Conservation (phyloP, 331 rosid genomes). For the Quercus phellos region DNA sequence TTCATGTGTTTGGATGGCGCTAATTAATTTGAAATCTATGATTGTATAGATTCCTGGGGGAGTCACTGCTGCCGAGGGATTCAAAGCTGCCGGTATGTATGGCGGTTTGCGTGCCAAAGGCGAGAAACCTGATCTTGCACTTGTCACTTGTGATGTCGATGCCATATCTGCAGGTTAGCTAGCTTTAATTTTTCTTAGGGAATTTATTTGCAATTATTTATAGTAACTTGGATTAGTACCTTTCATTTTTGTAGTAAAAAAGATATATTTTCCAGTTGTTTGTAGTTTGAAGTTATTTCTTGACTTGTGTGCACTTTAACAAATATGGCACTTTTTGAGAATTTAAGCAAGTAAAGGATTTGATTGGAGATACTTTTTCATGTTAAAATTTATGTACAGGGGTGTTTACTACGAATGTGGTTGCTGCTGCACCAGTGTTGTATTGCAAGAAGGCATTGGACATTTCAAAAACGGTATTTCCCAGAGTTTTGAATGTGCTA, state of each 20-base stretch:
- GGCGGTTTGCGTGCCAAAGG: conserved; percentile 83
- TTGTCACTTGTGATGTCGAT: conserved; percentile 86
- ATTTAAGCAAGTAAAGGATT: not conserved
- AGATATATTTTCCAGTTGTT: fast-evolving
- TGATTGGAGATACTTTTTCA: not conserved
- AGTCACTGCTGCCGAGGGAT: conserved; percentile 87
- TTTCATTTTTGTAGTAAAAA: too few species aligned
- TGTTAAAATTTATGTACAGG: conserved; percentile 31
- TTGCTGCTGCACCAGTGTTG: conserved; percentile 94
- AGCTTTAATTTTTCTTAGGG: not conserved
- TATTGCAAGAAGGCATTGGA: conserved; percentile 60
- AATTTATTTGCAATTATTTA: not conserved
- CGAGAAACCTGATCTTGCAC: conserved; percentile 86
- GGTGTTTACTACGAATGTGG: conserved; percentile 78
- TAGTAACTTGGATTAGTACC: not conserved
- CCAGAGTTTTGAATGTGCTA: not conserved
- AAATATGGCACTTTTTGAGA: not conserved
- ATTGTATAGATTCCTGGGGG: conserved; percentile 72
- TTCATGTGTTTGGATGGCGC: too few species aligned
- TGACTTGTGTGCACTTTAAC: not conserved
- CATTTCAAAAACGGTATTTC: conserved; percentile 53
- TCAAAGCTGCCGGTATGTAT: conserved; percentile 77
- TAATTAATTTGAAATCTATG: conserved; percentile 17
- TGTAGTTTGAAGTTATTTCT: not conserved
- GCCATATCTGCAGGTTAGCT: conserved; percentile 76